phyloP scores from a whole-genome alignment of 306 rosid species.

The Fragaria vesca region DNA sequence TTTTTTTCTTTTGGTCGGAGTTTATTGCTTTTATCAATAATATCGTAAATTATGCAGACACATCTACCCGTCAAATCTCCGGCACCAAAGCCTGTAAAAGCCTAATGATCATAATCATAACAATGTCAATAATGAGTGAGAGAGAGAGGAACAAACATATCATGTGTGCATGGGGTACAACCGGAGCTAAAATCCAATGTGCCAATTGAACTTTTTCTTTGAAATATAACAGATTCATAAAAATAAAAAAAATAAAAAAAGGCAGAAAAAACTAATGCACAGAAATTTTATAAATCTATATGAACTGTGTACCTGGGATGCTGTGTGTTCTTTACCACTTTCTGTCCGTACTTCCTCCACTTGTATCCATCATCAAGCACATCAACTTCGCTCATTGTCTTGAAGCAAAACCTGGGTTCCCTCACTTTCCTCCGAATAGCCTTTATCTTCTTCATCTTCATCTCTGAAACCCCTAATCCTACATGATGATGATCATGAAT shows the following conservation, averaged over 20 bases:
- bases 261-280: not conserved
- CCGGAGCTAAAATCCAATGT: constrained; percentile 27
- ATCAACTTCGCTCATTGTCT: constrained; percentile 95
- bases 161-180: constrained; percentile 29
- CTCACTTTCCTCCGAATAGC: constrained; percentile 80
- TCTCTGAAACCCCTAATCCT: constrained; percentile 51
- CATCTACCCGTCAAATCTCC: constrained; percentile 32
- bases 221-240: constrained; percentile 9
- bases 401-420: constrained; percentile 98
- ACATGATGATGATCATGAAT: constrained; percentile 20
- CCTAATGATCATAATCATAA: constrained; percentile 35
- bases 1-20: constrained; percentile 8
- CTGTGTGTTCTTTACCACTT: constrained; percentile 98
- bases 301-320: constrained; percentile 67
- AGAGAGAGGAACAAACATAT: constrained; percentile 30
- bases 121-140: constrained; percentile 41
- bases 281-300: not conserved
- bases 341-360: constrained; percentile 99
- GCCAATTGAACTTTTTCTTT: constrained; percentile 22
- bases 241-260: constrained; percentile 9
- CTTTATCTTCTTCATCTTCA: constrained; percentile 93
- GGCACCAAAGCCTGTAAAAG: constrained; percentile 28
- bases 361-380: constrained; percentile 98
- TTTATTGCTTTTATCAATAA: not conserved
- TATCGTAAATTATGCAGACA: constrained; percentile 6